Evolutionary conservation across 345 rosid genomes (phyloP), one percentile per base, ranked within the genome.

Genomic region (Sapria himalayana): DNA sequence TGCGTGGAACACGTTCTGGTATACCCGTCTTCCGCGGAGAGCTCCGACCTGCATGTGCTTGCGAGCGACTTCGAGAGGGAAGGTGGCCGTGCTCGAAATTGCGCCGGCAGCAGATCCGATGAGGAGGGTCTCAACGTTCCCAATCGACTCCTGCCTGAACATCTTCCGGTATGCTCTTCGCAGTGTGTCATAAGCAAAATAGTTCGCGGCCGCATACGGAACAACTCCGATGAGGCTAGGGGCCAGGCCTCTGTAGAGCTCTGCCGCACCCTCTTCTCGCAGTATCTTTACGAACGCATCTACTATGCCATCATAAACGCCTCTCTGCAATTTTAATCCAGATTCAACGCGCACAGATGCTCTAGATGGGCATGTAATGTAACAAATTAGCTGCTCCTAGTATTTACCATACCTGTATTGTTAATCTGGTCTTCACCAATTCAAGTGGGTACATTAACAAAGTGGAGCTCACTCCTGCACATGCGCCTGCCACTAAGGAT

Each of bases 31-130:
- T 41, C 98, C 94, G 10, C 75, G 66, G 33, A 89, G 58, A 0
- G 98, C 93, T 41, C 98, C 94, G 0, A 82, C 98, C 55, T 82
- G 98, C 93, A 89, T 89, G 44, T 78, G 98, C 69, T 89, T 89
- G 17, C 98, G 78, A 19, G 92, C 94, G 19, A 82, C 98, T 55
- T 89, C 98, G 5, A 89, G 81, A 0, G 98, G 94, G 72, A 82
- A 89, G 19, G 94, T 82, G 3, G 93, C 98, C 11, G 60, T 74
- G 56, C 98, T 82, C 3, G 98, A 89, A 23, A 89, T 60, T 7
- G 94, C 93, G 22, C 93, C 94, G 0, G 94, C 93, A 22, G 71
- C 56, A 0, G 94, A 82, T 39, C 98, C 98, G 3, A 82, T 89
- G 40, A 82, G 34, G 45, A 89, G 93, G 39, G 93, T 89, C 56